Evolutionary conservation across 2,329 filamentous ascomycete genomes (phyloP).

Genomic region (Fonsecaea monophora): DNA sequence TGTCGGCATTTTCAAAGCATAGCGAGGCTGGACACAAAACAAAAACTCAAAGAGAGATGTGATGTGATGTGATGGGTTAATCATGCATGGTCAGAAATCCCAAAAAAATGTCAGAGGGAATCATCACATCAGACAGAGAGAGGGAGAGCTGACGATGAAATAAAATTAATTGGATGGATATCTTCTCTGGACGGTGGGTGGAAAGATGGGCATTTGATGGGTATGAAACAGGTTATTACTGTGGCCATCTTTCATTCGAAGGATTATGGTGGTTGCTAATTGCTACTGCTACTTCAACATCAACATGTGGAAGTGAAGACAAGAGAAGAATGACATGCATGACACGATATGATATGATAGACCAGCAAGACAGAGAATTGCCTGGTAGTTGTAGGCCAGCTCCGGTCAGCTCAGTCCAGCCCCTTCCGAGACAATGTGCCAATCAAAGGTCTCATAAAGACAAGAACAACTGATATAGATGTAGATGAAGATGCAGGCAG

Average conservation of each 20-base stretch:
- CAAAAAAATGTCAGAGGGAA: neutral
- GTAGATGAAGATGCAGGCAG: too few relatives aligned
- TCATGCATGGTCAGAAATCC: neutral
- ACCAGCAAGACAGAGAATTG: neutral
- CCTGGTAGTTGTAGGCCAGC: too few relatives aligned
- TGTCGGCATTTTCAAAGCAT: constrained; percentile 1
- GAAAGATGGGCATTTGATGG: too few relatives aligned
- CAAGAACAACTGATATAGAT: too few relatives aligned
- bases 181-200: neutral
- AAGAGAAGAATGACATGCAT: neutral
- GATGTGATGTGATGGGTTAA: neutral
- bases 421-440: too few relatives aligned
- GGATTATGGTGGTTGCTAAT: neutral
- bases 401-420: too few relatives aligned
- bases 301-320: neutral
- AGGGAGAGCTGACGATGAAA: neutral
- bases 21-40: constrained; percentile 7
- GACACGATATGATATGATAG: neutral
- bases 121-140: neutral
- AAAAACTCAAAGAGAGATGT: neutral
- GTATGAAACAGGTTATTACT: neutral
- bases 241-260: neutral
- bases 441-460: too few relatives aligned
- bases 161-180: neutral
- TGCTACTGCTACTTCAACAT: too few relatives aligned